Evolutionary conservation across 2,329 filamentous ascomycete species (phyloP).

Genomic region (Dactylellina sp.): DNA sequence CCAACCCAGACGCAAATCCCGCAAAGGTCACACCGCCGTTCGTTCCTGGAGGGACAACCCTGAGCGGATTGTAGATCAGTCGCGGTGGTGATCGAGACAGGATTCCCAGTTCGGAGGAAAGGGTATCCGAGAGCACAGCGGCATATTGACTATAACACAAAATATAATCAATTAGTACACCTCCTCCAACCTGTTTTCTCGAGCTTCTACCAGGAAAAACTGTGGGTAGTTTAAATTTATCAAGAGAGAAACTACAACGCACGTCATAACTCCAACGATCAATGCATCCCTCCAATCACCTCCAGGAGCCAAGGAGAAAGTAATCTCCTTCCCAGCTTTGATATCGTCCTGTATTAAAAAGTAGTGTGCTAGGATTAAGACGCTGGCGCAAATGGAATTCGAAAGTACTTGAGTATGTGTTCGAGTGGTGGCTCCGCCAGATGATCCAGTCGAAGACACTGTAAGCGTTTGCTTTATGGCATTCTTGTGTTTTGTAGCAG

Average conservation of each 20-base stretch:
- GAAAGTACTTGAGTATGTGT: constrained; percentile 72
- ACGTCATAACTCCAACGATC: constrained; percentile 53
- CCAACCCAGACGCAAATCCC: constrained; percentile 78
- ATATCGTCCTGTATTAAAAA: constrained; percentile 71
- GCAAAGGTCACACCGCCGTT: constrained; percentile 88
- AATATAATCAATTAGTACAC: constrained; percentile 63
- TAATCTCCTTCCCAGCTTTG: constrained; percentile 66
- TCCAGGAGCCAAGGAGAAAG: constrained; percentile 14
- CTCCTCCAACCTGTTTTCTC: not conserved
- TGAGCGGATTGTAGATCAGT: constrained; percentile 84
- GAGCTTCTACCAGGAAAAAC: too few relatives aligned
- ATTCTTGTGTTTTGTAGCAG: constrained; percentile 77
- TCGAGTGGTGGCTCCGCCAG: constrained; percentile 50
- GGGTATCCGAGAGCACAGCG: constrained; percentile 90
- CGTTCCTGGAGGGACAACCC: constrained; percentile 86
- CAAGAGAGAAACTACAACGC: not conserved
- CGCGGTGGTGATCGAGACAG: constrained; percentile 80
- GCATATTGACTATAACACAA: constrained; percentile 83
- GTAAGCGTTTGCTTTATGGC: constrained; percentile 85
- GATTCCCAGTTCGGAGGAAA: constrained; percentile 94
- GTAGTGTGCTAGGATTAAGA: constrained; percentile 68
- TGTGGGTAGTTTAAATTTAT: not conserved
- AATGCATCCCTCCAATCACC: constrained; percentile 37
- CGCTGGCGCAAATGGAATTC: constrained; percentile 82
- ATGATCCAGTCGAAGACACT: constrained; percentile 75